Base-by-base conservation (phyloP, 176 grass and related monocot genomes). In the Chrysopogon serrulatus region DNA sequence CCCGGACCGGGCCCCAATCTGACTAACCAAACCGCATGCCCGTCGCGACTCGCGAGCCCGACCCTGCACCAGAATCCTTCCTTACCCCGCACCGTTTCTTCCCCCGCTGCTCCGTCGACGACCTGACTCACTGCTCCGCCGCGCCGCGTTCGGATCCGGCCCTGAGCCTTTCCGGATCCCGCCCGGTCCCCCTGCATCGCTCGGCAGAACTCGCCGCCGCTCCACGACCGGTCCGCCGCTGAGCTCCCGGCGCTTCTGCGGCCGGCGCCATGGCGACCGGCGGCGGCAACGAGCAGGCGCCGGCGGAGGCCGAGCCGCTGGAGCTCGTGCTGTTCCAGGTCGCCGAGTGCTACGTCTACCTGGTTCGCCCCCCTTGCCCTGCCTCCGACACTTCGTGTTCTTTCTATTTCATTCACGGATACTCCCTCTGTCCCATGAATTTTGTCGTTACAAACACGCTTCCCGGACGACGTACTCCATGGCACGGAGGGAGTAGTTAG, bases 281-380 rank as follows among this genome's bases (percentile, higher is more conserved):
- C 71, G 69, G 60, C 74, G 67, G 71, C 84, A 56, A 41, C 27
- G 88, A 90, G 65, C 82, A 76, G 49, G 36, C 71, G 34, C 31
- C 59, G 49, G 54, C 66, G 48, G 48, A 62, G 40, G 61, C 81
- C 49, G 88, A 94, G 80, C 87, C 93, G 61, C 57, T 96, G 54
- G 96, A 99, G 90, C 83, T 99, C 68, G 90, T 92, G 76, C 90
- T 99, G 60, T 99, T 99, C 90, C 91, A 94, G 87, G 91, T 93
- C 43, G 68, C 79, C 59, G 96, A 94, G 86, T 96, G 93, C 86
- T 99, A 99, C 77, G 96, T 96, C 77, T 99, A 99, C 87, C 91
- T 99, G 96, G 96, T 99, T 83, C 59, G 71, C 34, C 4, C 23
- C 49, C 10, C 21, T 8, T 64, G 26, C 28, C 56, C 24, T 60